Base-by-base conservation (phyloP, 495 filamentous ascomycete species). In the Pyronema domesticum region DNA sequence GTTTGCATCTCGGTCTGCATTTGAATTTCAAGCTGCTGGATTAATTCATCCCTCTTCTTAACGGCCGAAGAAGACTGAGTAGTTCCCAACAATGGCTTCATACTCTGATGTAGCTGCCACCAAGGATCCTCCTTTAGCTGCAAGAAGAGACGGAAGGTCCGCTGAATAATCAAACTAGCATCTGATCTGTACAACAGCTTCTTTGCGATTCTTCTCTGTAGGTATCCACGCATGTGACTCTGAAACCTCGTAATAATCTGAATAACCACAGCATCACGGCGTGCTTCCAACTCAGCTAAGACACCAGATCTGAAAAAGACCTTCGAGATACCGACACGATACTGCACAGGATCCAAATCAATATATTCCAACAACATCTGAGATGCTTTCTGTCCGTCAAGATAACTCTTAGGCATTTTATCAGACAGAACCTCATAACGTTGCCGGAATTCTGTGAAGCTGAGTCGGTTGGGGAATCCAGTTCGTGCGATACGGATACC, bases 241-340 rank as follows among this genome's bases (percentile, higher is more conserved):
- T 96, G 93, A 66, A 99, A 99, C n/a, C 79, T 78, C 18, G 82
- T 80, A 75, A 96, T 84, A 60, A 96, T 95, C 50, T 88, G 83
- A 6, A 85, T 79, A 58, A 99, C 95, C 37, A 99, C 73, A 11
- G 85, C 73, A 65, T 96, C 93, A 46, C 93, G 80, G 60, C 87
- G 82, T 68, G 96, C 93, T 75, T 99, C 93, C 34, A 99, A 74
- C 60, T 96, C 93, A 19, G 93, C 93, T 18, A 99, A 76, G 6
- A 99, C 91, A 52, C 93, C 93, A 46, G 93, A 89, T 53, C 91
- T 74, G 74, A 99, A 99, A 71, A 99, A 99, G 7, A 99, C 89
- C 62, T 99, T 99, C 18, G 93, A 95, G 36, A 94, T 70, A 46
- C 93, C 93, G 55, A 99, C 86, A 19, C 93, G 84, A 68, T 91